Conservation (phyloP, 1,284 basidiomycete species). For the Naganishia sp. region DNA sequence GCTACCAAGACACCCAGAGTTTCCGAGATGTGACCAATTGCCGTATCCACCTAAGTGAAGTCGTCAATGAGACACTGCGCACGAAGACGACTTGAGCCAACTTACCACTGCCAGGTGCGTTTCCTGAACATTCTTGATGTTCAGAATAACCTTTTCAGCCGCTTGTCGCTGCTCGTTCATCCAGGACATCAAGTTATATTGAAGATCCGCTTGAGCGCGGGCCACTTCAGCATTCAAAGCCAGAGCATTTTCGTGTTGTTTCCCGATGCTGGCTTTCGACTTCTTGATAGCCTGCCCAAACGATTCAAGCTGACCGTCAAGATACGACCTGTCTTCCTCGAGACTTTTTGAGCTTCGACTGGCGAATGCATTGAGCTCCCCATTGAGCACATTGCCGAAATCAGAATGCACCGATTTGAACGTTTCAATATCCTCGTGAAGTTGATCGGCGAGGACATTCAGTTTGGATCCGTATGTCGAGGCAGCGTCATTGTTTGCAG, state of each 20-base stretch:
- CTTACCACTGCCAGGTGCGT: slow-evolving; percentile 50
- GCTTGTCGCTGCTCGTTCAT: slow-evolving; percentile 32
- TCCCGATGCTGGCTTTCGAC: slow-evolving; percentile 6
- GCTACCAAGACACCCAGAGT: slow-evolving; percentile 65
- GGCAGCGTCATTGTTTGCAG: slow-evolving; percentile 67
- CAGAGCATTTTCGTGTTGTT: slow-evolving; percentile 55
- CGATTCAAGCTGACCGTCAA: slow-evolving; percentile 19
- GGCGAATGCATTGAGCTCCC: slow-evolving; percentile 62
- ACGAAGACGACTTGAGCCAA: neutral
- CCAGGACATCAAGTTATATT: slow-evolving; percentile 47
- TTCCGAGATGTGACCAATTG: slow-evolving; percentile 47
- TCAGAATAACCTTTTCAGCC: slow-evolving; percentile 9
- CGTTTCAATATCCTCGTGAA: slow-evolving; percentile 61
- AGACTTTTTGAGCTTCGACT: slow-evolving; percentile 58
- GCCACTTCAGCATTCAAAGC: slow-evolving; percentile 44
- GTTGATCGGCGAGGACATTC: slow-evolving; percentile 63
- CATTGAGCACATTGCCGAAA: slow-evolving; percentile 58
- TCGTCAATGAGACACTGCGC: neutral
- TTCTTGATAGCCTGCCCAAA: slow-evolving; percentile 20
- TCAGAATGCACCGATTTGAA: slow-evolving; percentile 56
- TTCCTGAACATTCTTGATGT: slow-evolving; percentile 33
- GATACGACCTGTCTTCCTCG: slow-evolving; percentile 31
- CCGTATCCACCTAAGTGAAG: slow-evolving; percentile 41
- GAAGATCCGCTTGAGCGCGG: slow-evolving; percentile 42
- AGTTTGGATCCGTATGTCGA: slow-evolving; percentile 64